Percentiles rank a stretch among this genome's conserved stretches.
These are phyloP conservation scores for Bruguiera gymnorhiza DNA, from an alignment of 345 rosid species.

Conservation along the genomic window DNA sequence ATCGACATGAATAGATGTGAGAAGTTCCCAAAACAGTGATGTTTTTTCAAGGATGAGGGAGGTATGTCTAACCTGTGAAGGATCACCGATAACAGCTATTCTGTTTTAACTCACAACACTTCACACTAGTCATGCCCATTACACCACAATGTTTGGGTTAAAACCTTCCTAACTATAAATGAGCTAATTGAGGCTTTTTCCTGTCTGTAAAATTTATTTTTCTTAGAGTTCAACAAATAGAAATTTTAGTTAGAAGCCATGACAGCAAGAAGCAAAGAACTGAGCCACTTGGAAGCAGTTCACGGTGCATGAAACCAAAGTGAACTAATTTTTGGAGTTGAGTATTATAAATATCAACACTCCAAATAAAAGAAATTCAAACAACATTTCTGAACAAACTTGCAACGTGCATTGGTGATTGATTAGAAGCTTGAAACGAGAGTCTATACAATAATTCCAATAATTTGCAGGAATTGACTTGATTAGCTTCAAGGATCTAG, in stretches of 20 bases:
- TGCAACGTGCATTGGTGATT: neutral
- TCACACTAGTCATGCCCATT: neutral
- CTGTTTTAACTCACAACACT: neutral
- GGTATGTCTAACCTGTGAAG: neutral
- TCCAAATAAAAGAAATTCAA: slow-evolving; percentile 8
- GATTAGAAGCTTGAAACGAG: slow-evolving; percentile 1
- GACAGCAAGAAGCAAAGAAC: neutral
- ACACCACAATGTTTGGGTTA: neutral
- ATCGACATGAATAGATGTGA: neutral
- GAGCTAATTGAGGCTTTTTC: neutral
- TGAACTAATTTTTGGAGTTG: neutral
- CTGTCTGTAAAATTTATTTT: too few relatives aligned
- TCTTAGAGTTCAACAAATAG: neutral
- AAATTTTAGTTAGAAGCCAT: neutral
- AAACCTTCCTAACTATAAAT: neutral
- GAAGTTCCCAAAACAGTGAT: neutral
- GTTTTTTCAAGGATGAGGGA: neutral
- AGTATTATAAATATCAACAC: neutral
- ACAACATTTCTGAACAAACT: neutral
- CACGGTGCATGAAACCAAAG: slow-evolving; percentile 1
- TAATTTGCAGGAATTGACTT: neutral
- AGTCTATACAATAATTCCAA: neutral
- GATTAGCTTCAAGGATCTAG: neutral
- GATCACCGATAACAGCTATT: neutral
- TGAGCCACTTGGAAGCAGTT: neutral